Evolutionary conservation across 352 stramenopile species (phyloP), one percentile per base, ranked within the genome.

Genomic region (Saprolegnia parasitica): DNA sequence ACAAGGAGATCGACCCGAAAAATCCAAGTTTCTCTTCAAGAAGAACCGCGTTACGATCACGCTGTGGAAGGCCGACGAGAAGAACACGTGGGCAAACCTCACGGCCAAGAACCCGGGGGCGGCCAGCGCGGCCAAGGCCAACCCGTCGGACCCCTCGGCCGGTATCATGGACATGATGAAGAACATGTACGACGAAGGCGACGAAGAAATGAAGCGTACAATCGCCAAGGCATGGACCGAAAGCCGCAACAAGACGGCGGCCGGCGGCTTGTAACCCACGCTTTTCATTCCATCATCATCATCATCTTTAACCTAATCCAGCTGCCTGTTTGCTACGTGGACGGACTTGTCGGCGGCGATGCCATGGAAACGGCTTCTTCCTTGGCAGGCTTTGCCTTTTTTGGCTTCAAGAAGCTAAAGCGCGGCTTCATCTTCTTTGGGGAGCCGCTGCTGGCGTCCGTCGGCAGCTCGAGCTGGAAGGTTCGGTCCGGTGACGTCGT

Each of bases 121-220:
- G 8, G 75, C 66, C 35, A 90, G 89, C 55, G 47, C 63, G 23
- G 72, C 57, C 67, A 85, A 87, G 45, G 66, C 78, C 23, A 78
- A 77, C 56, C 67, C 76, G n/a, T 81, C 67, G 37, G 88, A 96
- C 72, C 88, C 88, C 1, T 39, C 80, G 6, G 82, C 88, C 4
- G 86, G 88, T 37, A 93, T 96, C 78, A 94, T 96, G 88, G 87
- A 95, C 67, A 93, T 96, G 85, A 96, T 96, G 87, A 91, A 93
- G 85, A 90, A 95, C 72, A 95, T 95, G 87, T 96, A 95, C 73
- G 86, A 93, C 10, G 81, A 90, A 71, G 88, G 87, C 16, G 88
- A 96, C 71, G 87, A 91, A 24, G 82, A 96, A 26, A 93, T 95
- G 87, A 96, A 95, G 81, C 80, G 84, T 60, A 94, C 88, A 52